Conservation (phyloP, 768 basidiomycete genomes). For the Termitomyces sp. region DNA sequence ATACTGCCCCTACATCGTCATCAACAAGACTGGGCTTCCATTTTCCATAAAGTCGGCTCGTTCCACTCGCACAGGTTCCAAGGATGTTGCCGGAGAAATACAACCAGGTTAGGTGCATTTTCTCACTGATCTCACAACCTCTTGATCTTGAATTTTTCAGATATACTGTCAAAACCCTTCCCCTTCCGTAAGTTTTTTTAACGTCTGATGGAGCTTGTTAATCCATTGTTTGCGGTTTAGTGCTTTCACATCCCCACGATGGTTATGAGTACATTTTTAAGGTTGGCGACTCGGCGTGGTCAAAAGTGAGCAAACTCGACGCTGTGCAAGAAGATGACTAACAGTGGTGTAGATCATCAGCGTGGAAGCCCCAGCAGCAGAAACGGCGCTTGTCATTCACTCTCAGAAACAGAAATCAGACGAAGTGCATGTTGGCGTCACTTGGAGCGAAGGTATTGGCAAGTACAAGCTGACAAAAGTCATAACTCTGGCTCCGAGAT, state of each 20-base stretch:
- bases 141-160: conserved; percentile 25
- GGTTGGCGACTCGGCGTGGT: conserved; percentile 85
- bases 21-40: conserved; percentile 91
- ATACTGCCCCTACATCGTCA: conserved; percentile 83
- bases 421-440: conserved; percentile 80
- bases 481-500: conserved; percentile 87
- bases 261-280: conserved; percentile 84
- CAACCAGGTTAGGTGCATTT: conserved; percentile 47
- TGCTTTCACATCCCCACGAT: conserved; percentile 82
- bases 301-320: conserved; percentile 53
- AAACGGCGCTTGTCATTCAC: conserved; percentile 74
- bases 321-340: conserved; percentile 1
- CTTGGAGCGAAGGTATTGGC: conserved; percentile 92
- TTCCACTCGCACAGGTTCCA: conserved; percentile 58
- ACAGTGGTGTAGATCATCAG: conserved; percentile 46
- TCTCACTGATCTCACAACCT: not conserved
- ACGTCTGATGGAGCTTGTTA: not conserved
- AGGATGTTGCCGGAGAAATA: conserved; percentile 84
- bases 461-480: conserved; percentile 97
- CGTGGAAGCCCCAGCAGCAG: conserved; percentile 91
- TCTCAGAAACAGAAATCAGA: conserved; percentile 61
- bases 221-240: conserved; percentile 34
- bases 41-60: conserved; percentile 70
- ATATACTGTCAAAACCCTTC: conserved; percentile 47
- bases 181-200: conserved; percentile 71